Evolutionary conservation across 1,284 basidiomycete genomes (phyloP), one percentile per base, ranked within the genome.

Genomic region (Cystobasidium sp.): DNA sequence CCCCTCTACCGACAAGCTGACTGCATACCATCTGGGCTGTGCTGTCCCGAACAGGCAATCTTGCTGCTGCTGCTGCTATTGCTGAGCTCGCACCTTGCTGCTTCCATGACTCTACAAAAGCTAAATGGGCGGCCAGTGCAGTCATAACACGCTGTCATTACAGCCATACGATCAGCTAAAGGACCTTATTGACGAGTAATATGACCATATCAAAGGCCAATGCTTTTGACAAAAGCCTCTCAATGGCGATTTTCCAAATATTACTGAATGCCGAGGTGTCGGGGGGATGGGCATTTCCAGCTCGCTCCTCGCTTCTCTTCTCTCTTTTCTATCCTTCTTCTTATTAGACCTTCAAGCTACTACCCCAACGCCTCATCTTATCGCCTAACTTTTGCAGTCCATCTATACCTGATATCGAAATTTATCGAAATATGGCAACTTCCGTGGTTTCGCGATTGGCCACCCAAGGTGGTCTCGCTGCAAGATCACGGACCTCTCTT

Each of bases 151-250:
- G 14, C 20, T 56, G 20, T n/a, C 10, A 59, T 41, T 41, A n/a
- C 56, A 53, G 18, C 9, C 24, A 56, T 37, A 43, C 20, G 6
- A 6, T 41, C 1, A 41, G 37, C 37, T 59, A 43, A 12, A 18
- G 20, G n/a, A 41, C 37, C 39, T 58, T 49, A 59, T n/a, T 59
- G 56, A 59, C 39, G 20, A 56, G 53, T 31, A 31, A 31, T 31
- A 31, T 31, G 31, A 31, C 31, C 31, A 31, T 31, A 31, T 31
- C 1, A 14, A 18, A 24, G 56, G 56, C n/a, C 56, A n/a, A 59
- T 59, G 56, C 56, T 10, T 24, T 18, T 41, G 20, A 59, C 56
- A 59, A 59, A 59, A 59, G 56, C 56, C 43, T 31, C 31, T 31
- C 31, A 31, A 31, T 31, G 31, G 31, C 31, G 31, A 31, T 31